These are phyloP conservation scores for Neurospora cerealis DNA, from an alignment of 495 filamentous ascomycete genomes.

Conservation along the genomic window DNA sequence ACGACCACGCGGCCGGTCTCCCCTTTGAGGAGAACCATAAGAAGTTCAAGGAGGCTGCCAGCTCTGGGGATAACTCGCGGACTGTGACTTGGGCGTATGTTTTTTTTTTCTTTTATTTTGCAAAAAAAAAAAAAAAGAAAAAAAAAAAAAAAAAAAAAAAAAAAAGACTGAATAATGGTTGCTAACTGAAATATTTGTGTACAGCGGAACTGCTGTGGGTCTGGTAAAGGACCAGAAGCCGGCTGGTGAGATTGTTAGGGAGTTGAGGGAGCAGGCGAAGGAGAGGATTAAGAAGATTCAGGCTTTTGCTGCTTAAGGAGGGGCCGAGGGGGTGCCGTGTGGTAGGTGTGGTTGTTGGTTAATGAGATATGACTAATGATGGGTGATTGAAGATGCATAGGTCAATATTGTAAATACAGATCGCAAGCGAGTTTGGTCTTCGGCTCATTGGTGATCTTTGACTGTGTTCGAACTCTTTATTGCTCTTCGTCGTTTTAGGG, in stretches of 20 bases:
- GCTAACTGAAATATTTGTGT: not conserved
- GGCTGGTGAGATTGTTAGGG: conserved; percentile 58
- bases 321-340: no score
- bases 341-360: not conserved
- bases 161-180: not conserved
- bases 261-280: conserved; percentile 58
- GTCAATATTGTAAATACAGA: not conserved
- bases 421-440: not conserved
- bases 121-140: not conserved
- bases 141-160: not conserved
- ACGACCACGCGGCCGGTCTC: conserved; percentile 46
- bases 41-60: conserved; percentile 43
- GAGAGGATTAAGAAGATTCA: conserved; percentile 29
- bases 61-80: conserved; percentile 20
- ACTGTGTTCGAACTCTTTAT: not conserved
- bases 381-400: not conserved
- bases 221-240: conserved; percentile 55
- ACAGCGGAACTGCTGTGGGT: conserved; percentile 47
- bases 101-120: not conserved
- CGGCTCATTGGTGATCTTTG: not conserved
- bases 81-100: conserved; percentile 47
- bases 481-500: not conserved
- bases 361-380: not conserved
- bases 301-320: not conserved
- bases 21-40: conserved; percentile 46